These are phyloP conservation scores for Piromyces sp. DNA, from an alignment of 192 early-diverging fungal genomes.

Conservation along the genomic window DNA sequence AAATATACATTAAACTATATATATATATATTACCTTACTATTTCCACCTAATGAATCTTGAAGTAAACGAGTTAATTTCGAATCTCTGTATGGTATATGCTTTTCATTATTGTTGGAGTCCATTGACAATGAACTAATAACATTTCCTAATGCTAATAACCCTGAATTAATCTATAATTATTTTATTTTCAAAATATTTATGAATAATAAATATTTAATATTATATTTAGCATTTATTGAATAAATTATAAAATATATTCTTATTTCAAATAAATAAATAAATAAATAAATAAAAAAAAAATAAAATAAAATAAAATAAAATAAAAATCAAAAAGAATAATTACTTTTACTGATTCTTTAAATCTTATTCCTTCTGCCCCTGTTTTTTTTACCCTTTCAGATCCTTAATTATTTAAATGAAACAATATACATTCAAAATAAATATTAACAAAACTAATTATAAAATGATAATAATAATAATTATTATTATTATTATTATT, in stretches of 20 bases:
- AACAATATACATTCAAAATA: too few relatives aligned
- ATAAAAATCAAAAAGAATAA: background rate
- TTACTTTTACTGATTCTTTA: slow-evolving; percentile 30
- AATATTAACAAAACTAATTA: slow-evolving; percentile 3
- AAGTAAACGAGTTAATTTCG: slow-evolving; percentile 10
- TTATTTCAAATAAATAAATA: too few relatives aligned
- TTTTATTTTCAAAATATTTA: too few relatives aligned
- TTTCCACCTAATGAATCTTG: slow-evolving; percentile 17
- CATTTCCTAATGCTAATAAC: background rate
- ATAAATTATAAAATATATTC: too few relatives aligned
- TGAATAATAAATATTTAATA: too few relatives aligned
- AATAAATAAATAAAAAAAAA: too few relatives aligned
- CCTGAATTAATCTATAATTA: background rate
- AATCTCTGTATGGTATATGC: background rate
- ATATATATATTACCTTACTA: background rate
- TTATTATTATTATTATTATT: background rate
- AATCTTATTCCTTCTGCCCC: slow-evolving; percentile 19
- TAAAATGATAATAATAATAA: slow-evolving; percentile 15
- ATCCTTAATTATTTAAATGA: too few relatives aligned
- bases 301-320: too few relatives aligned
- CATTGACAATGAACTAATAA: background rate
- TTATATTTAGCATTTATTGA: too few relatives aligned
- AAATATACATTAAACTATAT: too few relatives aligned
- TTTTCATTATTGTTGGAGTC: background rate
- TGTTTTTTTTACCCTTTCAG: background rate